Base-by-base conservation (phyloP, 2,329 filamentous ascomycete genomes). In the Keithomyces neogunnii region DNA sequence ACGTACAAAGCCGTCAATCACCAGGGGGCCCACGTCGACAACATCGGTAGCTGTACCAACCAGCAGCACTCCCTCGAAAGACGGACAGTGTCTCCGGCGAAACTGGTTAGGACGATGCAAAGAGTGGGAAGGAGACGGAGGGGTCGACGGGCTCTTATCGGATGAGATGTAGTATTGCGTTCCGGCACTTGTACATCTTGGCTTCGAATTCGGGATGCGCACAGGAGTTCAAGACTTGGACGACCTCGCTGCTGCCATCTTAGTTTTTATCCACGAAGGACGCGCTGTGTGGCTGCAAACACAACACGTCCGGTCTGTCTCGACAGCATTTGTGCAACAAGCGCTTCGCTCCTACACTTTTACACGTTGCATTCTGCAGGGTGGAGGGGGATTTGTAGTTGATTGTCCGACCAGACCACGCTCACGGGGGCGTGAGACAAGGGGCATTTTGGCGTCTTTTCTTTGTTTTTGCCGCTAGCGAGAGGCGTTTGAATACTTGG, bases 81-180 rank as follows among this genome's bases (percentile, higher is more conserved):
- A 57, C 6, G 6, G 6, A 29, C 63, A 57, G 4, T 75, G 73
- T 50, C 53, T 64, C 6, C 59, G 55, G 11, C 65, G 69, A 47
- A 69, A 60, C 53, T 75, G 72, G 71, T 54, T 74, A 28, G 71
- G 72, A 2, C 51, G 64, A 31, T 76, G 73, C 53, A 69, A 68
- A 48, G 64, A 70, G 36, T 69, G 69, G 67, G 60, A 61, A 8
- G 55, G 47, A 7, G 56, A 59, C 2, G 60, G 59, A 5, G 29
- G 32, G n/a, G 45, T 40, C 8, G 51, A 57, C 28, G 57, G 59
- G 7, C 62, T 60, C 38, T 49, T 56, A 19, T 61, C 60, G n/a
- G 65, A 66, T 33, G 66, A 68, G 56, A 66, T 69, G 46, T 67
- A 59, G 48, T 9, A 39, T 48, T 36, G 26, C 11, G 10, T 45